Evolutionary conservation across 139 green algal genomes (phyloP).

Genomic region (Chlamydomonas eustigma): DNA sequence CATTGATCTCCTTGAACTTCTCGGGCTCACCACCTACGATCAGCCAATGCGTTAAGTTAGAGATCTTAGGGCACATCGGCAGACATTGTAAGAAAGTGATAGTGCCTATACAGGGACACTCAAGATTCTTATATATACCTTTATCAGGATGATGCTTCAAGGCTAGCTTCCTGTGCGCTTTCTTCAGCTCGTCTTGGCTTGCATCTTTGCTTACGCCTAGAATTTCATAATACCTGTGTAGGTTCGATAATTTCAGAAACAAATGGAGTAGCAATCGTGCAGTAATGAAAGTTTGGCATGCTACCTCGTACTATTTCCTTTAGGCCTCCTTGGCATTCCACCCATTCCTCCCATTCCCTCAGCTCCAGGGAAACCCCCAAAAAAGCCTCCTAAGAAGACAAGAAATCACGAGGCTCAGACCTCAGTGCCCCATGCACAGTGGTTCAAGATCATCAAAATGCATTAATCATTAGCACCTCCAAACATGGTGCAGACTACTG

Average conservation of each 20-base stretch:
- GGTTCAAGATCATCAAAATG: no score
- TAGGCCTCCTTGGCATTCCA: slow-evolving; percentile 10
- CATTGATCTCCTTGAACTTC: slow-evolving; percentile 98
- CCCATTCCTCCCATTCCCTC: slow-evolving; percentile 10
- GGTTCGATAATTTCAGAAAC: background rate
- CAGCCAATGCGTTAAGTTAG: background rate
- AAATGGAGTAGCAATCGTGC: background rate
- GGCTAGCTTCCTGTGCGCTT: slow-evolving; percentile 83
- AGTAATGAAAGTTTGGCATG: background rate
- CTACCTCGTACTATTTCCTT: slow-evolving; percentile 8
- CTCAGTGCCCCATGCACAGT: no score
- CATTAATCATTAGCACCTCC: no score
- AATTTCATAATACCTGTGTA: slow-evolving; percentile 82
- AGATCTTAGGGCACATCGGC: background rate
- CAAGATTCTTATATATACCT: slow-evolving; percentile 29
- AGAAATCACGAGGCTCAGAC: no score
- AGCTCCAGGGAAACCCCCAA: slow-evolving; percentile 5
- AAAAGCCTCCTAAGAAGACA: slow-evolving; percentile 16
- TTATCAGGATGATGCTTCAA: slow-evolving; percentile 89
- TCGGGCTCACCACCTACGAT: slow-evolving; percentile 82
- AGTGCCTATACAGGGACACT: background rate
- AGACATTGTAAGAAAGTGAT: background rate
- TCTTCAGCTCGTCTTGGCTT: slow-evolving; percentile 76
- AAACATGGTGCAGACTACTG: no score
- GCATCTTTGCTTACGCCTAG: slow-evolving; percentile 81